These are phyloP conservation scores for Halophytophthora polymorphica DNA, from an alignment of 352 stramenopile species.

Conservation along the genomic window DNA sequence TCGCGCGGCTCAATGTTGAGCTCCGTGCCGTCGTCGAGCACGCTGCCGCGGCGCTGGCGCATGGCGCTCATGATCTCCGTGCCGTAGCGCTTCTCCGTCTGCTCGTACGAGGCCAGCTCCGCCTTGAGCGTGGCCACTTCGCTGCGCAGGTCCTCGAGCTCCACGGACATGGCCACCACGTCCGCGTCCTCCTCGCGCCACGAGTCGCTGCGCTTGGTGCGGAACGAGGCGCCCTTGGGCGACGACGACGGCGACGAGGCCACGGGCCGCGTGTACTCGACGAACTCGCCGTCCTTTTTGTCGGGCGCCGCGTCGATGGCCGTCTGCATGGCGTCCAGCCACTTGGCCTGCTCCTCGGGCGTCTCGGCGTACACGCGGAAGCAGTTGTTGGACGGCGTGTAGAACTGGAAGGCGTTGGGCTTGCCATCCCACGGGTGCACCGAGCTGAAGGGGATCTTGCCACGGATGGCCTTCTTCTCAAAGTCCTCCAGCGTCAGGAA, in stretches of 20 bases:
- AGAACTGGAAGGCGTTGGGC: conserved; percentile 86
- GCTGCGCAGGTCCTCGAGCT: conserved; percentile 73
- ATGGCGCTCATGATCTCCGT: conserved; percentile 44
- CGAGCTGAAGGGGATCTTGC: conserved; percentile 79
- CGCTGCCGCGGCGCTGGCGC: conserved; percentile 53
- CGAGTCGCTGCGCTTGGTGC: conserved; percentile 59
- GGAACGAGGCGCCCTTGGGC: conserved; percentile 41
- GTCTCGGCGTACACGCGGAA: conserved; percentile 84
- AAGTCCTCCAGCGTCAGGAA: conserved; percentile 73
- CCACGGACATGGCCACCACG: conserved; percentile 51
- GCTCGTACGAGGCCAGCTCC: conserved; percentile 71
- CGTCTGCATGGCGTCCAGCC: conserved; percentile 68
- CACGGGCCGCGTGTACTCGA: conserved; percentile 67
- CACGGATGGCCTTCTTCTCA: conserved; percentile 66
- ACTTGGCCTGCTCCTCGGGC: conserved; percentile 61
- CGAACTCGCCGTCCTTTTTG: conserved; percentile 55
- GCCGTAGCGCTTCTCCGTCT: conserved; percentile 76
- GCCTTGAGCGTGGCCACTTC: conserved; percentile 70
- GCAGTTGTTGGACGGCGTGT: conserved; percentile 79
- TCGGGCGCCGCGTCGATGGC: conserved; percentile 66
- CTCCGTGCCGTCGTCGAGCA: conserved; percentile 77
- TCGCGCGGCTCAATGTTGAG: conserved; percentile 76
- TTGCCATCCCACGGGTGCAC: conserved; percentile 86
- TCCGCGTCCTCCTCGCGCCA: conserved; percentile 79
- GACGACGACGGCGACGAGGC: conserved; percentile 63